These are phyloP conservation scores for Aspergillus cejpii DNA, from an alignment of 2,329 filamentous ascomycete species.

Conservation along the genomic window DNA sequence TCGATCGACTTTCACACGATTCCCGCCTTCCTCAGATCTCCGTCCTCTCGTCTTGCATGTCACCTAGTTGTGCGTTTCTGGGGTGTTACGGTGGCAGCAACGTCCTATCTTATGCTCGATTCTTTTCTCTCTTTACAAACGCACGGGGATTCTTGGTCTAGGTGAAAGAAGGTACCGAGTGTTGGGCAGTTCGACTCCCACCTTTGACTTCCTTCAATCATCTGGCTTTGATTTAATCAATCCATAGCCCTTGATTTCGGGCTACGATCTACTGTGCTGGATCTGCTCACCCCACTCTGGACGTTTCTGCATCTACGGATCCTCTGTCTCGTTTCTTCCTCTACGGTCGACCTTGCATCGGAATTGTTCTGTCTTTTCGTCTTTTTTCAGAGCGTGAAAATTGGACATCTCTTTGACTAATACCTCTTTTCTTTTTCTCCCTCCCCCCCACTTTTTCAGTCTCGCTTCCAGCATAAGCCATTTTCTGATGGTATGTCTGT, in stretches of 20 bases:
- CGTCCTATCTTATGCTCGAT: slow-evolving; percentile 8
- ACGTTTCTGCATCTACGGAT: slow-evolving; percentile 1
- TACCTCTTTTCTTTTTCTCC: slow-evolving; percentile 10
- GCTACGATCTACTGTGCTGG: slow-evolving; percentile 10
- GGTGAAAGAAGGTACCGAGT: slow-evolving; percentile 4
- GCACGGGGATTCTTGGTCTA: slow-evolving; percentile 10
- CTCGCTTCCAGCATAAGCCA: slow-evolving; percentile 1
- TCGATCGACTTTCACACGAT: neutral
- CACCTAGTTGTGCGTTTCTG: slow-evolving; percentile 12
- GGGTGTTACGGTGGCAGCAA: slow-evolving; percentile 17
- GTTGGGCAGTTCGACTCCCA: slow-evolving; percentile 8
- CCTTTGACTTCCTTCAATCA: slow-evolving; percentile 6
- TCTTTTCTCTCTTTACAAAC: slow-evolving; percentile 11
- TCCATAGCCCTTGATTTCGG: slow-evolving; percentile 12
- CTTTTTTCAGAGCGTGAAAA: slow-evolving; percentile 23
- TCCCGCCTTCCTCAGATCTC: no score
- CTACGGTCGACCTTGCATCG: slow-evolving; percentile 20
- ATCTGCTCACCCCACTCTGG: neutral
- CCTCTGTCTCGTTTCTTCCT: neutral
- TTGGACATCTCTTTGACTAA: slow-evolving; percentile 24
- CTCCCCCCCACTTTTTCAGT: slow-evolving; percentile 4
- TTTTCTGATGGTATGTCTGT: slow-evolving; percentile 6
- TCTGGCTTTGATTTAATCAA: slow-evolving; percentile 20
- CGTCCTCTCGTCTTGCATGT: neutral
- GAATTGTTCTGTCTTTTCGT: slow-evolving; percentile 23